Evolutionary conservation across 2,329 filamentous ascomycete genomes (phyloP), one percentile per base, ranked within the genome.

Genomic region (Escovopsis weberi): DNA sequence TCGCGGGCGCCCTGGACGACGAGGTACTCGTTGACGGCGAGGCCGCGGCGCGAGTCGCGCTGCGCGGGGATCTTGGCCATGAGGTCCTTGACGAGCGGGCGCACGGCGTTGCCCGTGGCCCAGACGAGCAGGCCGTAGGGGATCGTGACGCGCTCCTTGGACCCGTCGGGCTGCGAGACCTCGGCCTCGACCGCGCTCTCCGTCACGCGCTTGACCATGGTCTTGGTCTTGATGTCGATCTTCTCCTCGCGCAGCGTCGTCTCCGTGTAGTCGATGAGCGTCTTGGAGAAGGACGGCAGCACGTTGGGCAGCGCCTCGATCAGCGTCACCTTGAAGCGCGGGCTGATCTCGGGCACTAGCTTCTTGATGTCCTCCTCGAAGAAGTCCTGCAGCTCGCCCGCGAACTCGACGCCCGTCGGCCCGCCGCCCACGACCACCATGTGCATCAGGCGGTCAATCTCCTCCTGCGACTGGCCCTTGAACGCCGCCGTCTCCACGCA

Each of bases 181-280:
- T 94, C 85, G 50, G 89, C 91, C 69, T 96, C 86, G 57, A 98
- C 89, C 59, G 78, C 81, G 66, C 84, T 93, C 56, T 91, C 82
- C 30, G 86, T 94, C 46, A 98, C 91, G 48, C 83, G 88, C 75
- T 96, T 96, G 62, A 98, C 91, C 81, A 94, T 93, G 51, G 91
- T 96, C 78, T 96, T 96, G 55, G 91, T 94, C 65, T 85, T 83
- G 67, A 98, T 94, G 54, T 85, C 81, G 60, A 98, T 98, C 60
- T 87, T 88, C 67, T 98, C 91, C 70, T 98, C 91, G 68, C 94
- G 91, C 72, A 98, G 93, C 38, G 89, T 95, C 66, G 88, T 89
- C 69, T 98, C 91, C 54, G 91, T 98, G 74, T 98, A 98, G 58
- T 98, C 91, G 59, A 98, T 96, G 58, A 98, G 74, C 66, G 94